These are phyloP conservation scores for Termitomyces sp. DNA, from an alignment of 768 basidiomycete species.

Conservation along the genomic window DNA sequence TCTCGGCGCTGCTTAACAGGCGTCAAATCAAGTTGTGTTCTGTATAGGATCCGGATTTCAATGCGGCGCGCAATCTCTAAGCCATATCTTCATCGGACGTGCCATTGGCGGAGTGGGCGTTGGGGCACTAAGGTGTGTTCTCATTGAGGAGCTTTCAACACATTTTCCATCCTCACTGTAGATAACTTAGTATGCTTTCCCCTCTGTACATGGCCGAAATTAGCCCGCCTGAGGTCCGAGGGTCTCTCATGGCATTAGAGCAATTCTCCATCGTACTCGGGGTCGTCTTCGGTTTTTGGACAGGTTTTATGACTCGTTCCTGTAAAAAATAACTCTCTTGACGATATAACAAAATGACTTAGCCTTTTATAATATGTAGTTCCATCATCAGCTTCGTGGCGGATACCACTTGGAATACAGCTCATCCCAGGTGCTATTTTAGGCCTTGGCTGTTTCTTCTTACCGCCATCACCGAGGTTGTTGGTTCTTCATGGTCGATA, in stretches of 20 bases:
- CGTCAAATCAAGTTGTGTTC: conserved; percentile 49
- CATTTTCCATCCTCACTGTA: not conserved
- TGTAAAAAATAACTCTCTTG: conserved; percentile 33
- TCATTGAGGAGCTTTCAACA: not conserved
- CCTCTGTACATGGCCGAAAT: conserved; percentile 86
- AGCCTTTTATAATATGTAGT: conserved; percentile 40
- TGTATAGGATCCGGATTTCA: conserved; percentile 72
- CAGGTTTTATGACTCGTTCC: conserved; percentile 68
- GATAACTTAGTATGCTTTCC: conserved; percentile 58
- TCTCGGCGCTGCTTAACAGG: not conserved
- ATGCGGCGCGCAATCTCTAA: conserved; percentile 51
- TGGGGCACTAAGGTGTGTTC: conserved; percentile 61
- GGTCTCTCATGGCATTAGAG: conserved; percentile 76
- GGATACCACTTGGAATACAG: conserved; percentile 73
- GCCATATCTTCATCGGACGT: conserved; percentile 63
- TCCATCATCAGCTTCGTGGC: conserved; percentile 66
- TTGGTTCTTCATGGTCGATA: conserved; percentile 52
- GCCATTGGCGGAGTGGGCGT: conserved; percentile 78
- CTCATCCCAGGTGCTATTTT: conserved; percentile 67
- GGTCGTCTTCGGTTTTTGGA: conserved; percentile 83
- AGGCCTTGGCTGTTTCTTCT: conserved; percentile 53
- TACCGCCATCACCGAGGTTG: conserved; percentile 62
- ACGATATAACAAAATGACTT: not conserved
- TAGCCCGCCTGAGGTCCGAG: conserved; percentile 74
- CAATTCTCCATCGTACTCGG: conserved; percentile 80